These are phyloP conservation scores for Tuber aestivum DNA, from an alignment of 495 filamentous ascomycete genomes.

Conservation along the genomic window DNA sequence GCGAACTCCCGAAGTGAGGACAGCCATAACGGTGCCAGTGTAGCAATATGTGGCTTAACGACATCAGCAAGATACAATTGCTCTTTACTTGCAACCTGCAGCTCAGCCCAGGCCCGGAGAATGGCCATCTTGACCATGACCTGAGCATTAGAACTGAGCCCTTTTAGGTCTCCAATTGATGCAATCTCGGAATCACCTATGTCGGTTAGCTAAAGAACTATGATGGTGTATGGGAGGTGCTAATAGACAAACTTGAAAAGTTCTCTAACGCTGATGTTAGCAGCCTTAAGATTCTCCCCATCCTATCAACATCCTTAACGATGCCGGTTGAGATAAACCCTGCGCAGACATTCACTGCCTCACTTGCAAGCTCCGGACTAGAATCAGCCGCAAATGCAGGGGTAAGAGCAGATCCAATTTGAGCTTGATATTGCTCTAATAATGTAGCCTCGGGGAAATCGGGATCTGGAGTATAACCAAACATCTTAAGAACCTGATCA, in stretches of 20 bases:
- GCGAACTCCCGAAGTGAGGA: slow-evolving; percentile 91
- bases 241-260: slow-evolving; percentile 59
- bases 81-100: slow-evolving; percentile 92
- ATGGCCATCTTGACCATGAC: slow-evolving; percentile 98
- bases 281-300: slow-evolving; percentile 93
- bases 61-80: slow-evolving; percentile 85
- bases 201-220: slow-evolving; percentile 12
- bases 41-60: slow-evolving; percentile 81
- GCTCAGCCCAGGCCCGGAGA: slow-evolving; percentile 96
- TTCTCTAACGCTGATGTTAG: slow-evolving; percentile 87
- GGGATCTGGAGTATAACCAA: slow-evolving; percentile 90
- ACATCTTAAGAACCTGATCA: slow-evolving; percentile 88
- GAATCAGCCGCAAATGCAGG: slow-evolving; percentile 95
- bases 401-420: slow-evolving; percentile 93
- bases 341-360: slow-evolving; percentile 95
- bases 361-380: slow-evolving; percentile 87
- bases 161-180: slow-evolving; percentile 86
- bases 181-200: slow-evolving; percentile 66
- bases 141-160: slow-evolving; percentile 89
- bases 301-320: slow-evolving; percentile 93
- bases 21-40: slow-evolving; percentile 86
- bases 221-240: not conserved
- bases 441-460: slow-evolving; percentile 93
- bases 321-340: slow-evolving; percentile 95
- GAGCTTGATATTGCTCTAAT: slow-evolving; percentile 95